Conservation (phyloP, 768 basidiomycete genomes). For the Kwoniella pini region DNA sequence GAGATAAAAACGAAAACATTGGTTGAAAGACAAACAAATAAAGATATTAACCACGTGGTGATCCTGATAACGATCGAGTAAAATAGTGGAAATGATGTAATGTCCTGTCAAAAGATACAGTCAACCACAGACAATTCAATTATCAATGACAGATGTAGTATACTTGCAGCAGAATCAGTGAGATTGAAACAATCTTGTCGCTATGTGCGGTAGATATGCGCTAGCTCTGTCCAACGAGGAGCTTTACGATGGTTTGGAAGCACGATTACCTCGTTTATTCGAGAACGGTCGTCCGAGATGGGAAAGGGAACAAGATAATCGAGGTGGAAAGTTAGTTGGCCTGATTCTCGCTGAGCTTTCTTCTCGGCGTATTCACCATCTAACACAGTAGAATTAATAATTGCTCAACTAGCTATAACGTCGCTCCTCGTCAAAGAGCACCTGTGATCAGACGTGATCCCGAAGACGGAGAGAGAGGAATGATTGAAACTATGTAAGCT, state of each 20-base stretch:
- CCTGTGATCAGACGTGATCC: conserved; percentile 67
- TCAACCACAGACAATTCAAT: background rate
- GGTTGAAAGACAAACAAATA: background rate
- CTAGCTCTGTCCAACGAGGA: conserved; percentile 45
- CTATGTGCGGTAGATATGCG: conserved; percentile 49
- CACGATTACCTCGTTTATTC: conserved; percentile 35
- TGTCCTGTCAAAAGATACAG: background rate
- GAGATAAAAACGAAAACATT: background rate
- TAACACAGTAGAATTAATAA: background rate
- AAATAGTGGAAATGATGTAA: background rate
- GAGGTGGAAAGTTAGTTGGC: conserved; percentile 34
- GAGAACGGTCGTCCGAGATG: conserved; percentile 26
- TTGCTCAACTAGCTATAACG: conserved; percentile 64
- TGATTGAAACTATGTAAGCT: conserved; percentile 74
- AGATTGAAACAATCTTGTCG: too few species aligned
- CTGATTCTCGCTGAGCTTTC: background rate
- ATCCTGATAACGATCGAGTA: too few species aligned
- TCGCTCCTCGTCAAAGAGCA: conserved; percentile 76
- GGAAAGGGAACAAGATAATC: conserved; percentile 39
- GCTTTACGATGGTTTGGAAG: conserved; percentile 40
- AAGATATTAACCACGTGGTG: conserved; percentile 1
- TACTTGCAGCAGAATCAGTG: too few species aligned
- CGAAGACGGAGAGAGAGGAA: conserved; percentile 54
- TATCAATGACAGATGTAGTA: too few species aligned
- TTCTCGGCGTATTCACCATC: too few species aligned